Percentiles rank a stretch among this genome's conserved stretches.
phyloP scores from a whole-genome alignment of 805 yeast species.

The Allodekkera sacchari region DNA sequence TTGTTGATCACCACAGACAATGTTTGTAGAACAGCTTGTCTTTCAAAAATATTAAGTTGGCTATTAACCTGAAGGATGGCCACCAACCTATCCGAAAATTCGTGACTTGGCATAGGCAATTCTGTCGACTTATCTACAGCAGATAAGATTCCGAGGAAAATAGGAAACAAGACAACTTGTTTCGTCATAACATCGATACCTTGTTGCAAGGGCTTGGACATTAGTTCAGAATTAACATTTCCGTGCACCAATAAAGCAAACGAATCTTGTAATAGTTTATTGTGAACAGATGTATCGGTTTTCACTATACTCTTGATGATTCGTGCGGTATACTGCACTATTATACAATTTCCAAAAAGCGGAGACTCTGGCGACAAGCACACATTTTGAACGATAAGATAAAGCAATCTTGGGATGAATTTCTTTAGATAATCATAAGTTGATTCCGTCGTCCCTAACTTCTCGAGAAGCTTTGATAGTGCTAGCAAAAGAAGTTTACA shows the following conservation, averaged over 20 bases:
- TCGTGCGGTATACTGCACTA: constrained; percentile 32
- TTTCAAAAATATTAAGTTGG: constrained; percentile 24
- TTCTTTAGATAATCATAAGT: constrained; percentile 31
- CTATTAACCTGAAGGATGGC: constrained; percentile 8
- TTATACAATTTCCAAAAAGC: constrained; percentile 14
- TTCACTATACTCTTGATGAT: constrained; percentile 34
- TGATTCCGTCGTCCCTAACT: constrained; percentile 7
- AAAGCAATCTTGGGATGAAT: constrained; percentile 34
- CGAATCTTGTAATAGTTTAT: constrained; percentile 32
- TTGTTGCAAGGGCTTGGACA: not conserved
- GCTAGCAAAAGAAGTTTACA: constrained; percentile 5
- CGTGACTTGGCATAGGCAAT: no score
- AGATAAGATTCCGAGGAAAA: constrained; percentile 40
- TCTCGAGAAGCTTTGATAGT: constrained; percentile 9
- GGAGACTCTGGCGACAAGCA: constrained; percentile 5
- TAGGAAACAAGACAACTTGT: constrained; percentile 25
- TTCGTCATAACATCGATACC: not conserved
- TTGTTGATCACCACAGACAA: constrained; percentile 51
- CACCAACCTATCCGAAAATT: no score
- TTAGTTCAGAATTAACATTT: no score
- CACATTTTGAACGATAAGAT: constrained; percentile 8
- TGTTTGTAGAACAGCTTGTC: constrained; percentile 50
- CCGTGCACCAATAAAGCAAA: constrained; percentile 26
- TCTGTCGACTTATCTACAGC: constrained; percentile 44
- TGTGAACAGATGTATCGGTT: constrained; percentile 36